Evolutionary conservation across 2,329 filamentous ascomycete species (phyloP).

Genomic region (Mycosphaerella sp.): DNA sequence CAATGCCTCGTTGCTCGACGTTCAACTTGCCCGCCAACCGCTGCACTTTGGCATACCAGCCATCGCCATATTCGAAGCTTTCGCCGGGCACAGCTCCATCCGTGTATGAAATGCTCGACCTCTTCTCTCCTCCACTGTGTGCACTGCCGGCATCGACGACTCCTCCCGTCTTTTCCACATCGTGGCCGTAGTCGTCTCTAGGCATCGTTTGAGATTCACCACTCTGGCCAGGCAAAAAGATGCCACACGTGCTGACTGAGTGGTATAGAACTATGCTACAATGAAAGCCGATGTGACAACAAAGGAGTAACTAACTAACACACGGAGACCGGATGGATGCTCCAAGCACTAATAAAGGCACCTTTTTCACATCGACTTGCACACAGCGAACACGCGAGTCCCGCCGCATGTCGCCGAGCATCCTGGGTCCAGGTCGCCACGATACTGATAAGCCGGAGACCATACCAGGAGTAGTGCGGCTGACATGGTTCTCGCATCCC

Average conservation of each 20-base stretch:
- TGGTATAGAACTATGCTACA: no score
- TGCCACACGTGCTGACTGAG: no score
- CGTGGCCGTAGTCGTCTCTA: slow-evolving; percentile 13
- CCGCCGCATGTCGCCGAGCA: slow-evolving; percentile 6
- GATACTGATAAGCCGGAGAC: slow-evolving; percentile 5
- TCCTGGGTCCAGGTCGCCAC: not conserved
- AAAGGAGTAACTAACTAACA: no score
- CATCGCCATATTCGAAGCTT: slow-evolving; percentile 53
- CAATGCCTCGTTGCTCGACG: slow-evolving; percentile 69
- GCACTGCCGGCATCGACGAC: slow-evolving; percentile 9
- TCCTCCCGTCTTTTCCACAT: slow-evolving; percentile 21
- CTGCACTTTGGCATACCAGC: slow-evolving; percentile 54
- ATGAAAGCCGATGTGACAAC: no score
- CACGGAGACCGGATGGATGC: no score
- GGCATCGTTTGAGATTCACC: no score
- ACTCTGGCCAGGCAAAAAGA: no score
- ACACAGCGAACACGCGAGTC: slow-evolving; percentile 6
- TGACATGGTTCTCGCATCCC: not conserved
- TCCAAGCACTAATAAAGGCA: not conserved
- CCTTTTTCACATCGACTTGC: not conserved
- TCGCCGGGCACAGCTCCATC: slow-evolving; percentile 52
- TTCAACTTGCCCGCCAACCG: slow-evolving; percentile 58
- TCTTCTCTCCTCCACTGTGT: slow-evolving; percentile 13
- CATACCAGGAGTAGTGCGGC: slow-evolving; percentile 3
- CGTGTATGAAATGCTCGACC: slow-evolving; percentile 25